phyloP scores from a whole-genome alignment of 768 basidiomycete genomes.

The Chlorophyllum brunneum region DNA sequence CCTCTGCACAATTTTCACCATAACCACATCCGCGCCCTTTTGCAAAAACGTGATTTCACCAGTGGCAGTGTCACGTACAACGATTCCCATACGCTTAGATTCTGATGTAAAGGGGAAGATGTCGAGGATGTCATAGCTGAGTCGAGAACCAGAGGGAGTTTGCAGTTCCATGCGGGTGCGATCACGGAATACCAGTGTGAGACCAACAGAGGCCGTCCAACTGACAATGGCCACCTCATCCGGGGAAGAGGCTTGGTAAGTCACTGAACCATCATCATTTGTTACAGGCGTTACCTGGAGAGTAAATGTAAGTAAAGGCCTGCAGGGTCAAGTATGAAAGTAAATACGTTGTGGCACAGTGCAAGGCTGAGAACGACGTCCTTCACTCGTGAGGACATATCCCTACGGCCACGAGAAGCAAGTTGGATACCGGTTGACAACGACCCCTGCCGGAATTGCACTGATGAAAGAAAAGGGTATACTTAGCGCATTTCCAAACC shows the following conservation, averaged over 20 bases:
- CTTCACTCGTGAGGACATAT: slow-evolving; percentile 90
- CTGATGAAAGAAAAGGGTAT: slow-evolving; percentile 16
- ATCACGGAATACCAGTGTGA: slow-evolving; percentile 86
- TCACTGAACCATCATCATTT: slow-evolving; percentile 92
- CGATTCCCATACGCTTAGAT: slow-evolving; percentile 98
- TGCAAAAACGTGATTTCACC: slow-evolving; percentile 88
- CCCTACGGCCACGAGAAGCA: slow-evolving; percentile 83
- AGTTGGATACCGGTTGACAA: slow-evolving; percentile 74
- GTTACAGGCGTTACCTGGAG: slow-evolving; percentile 88
- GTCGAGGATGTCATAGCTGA: slow-evolving; percentile 84
- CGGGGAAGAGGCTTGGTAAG: slow-evolving; percentile 97
- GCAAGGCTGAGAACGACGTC: slow-evolving; percentile 94
- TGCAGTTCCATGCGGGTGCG: slow-evolving; percentile 86
- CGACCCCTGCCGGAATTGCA: slow-evolving; percentile 49
- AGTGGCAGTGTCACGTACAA: slow-evolving; percentile 74
- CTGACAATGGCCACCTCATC: slow-evolving; percentile 98
- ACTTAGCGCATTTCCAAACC: background rate
- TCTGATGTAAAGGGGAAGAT: slow-evolving; percentile 99
- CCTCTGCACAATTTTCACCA: slow-evolving; percentile 90
- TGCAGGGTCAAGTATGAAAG: background rate
- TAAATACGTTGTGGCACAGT: slow-evolving; percentile 88
- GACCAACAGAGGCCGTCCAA: slow-evolving; percentile 94
- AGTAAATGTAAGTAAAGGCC: background rate
- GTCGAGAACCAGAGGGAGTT: slow-evolving; percentile 56
- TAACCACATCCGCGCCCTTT: slow-evolving; percentile 98